A percentile compares a stretch with the other conserved stretches of the same genome.
phyloP scores from a whole-genome alignment of 2,329 filamentous ascomycete species.

The Aspergillus ustus region DNA sequence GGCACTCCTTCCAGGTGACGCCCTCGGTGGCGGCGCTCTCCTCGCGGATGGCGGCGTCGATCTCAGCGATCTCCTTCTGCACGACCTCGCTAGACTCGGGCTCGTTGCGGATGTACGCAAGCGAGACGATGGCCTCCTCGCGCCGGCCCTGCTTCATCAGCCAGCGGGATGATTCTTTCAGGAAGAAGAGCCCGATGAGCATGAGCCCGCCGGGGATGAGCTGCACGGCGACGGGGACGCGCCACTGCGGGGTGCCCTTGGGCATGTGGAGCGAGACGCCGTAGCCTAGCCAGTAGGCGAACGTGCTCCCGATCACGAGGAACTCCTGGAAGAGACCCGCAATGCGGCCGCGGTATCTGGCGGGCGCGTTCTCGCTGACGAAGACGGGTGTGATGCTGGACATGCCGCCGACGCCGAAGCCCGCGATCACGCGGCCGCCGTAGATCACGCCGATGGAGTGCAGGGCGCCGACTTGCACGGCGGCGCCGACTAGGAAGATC shows the following conservation, averaged over 20 bases:
- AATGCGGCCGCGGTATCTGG: conserved; percentile 38
- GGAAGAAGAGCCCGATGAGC: conserved; percentile 54
- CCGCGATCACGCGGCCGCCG: conserved; percentile 43
- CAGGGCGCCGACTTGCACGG: conserved; percentile 38
- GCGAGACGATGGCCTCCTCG: conserved; percentile 47
- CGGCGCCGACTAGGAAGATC: conserved; percentile 42
- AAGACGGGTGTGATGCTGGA: conserved; percentile 45
- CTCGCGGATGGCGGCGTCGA: conserved; percentile 47
- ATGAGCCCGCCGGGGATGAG: conserved; percentile 58
- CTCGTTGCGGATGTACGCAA: conserved; percentile 45
- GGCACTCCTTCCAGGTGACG: conserved; percentile 35
- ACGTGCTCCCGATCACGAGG: conserved; percentile 49
- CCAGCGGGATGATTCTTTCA: conserved; percentile 59
- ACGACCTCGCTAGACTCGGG: conserved; percentile 29
- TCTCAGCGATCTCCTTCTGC: conserved; percentile 43
- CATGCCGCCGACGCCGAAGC: conserved; percentile 45
- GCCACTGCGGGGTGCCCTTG: conserved; percentile 55
- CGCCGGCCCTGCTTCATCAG: conserved; percentile 57
- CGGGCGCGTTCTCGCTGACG: conserved; percentile 41
- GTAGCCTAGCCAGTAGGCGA: conserved; percentile 60
- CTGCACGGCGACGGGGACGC: conserved; percentile 58
- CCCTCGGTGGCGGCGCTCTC: conserved; percentile 43
- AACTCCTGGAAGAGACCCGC: conserved; percentile 45
- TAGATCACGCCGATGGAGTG: conserved; percentile 41
- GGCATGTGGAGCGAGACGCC: conserved; percentile 53